A percentile compares a stretch with the other conserved stretches of the same genome.
Evolutionary conservation across 441 rosid genomes (phyloP).

Genomic region (Gossypium davidsonii): DNA sequence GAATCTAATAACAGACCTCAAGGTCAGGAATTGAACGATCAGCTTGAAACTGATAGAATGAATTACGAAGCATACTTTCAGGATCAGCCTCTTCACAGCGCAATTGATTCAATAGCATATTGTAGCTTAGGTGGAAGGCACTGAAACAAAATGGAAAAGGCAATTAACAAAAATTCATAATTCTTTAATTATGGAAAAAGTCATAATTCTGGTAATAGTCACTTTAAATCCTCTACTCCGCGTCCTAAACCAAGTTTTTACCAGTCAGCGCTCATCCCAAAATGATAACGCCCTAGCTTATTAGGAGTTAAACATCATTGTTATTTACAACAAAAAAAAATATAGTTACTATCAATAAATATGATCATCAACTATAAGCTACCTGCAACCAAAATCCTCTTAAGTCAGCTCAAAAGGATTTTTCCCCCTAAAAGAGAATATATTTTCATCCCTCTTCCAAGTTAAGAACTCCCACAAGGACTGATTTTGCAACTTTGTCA

Average conservation of each 20-base stretch:
- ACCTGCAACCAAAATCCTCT: neutral
- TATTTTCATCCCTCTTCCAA: neutral
- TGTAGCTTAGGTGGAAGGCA: constrained; percentile 96
- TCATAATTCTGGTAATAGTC: neutral
- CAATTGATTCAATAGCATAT: constrained; percentile 96
- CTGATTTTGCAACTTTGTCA: neutral
- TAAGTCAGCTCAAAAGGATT: neutral
- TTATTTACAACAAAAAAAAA: neutral
- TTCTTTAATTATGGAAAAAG: neutral
- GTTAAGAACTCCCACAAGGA: neutral
- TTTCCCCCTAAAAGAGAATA: neutral
- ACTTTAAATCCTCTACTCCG: neutral
- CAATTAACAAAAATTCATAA: neutral
- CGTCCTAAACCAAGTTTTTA: neutral
- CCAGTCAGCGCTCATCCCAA: neutral
- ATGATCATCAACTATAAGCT: neutral
- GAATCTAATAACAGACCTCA: constrained; percentile 44
- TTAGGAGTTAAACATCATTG: neutral
- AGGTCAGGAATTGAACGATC: constrained; percentile 89
- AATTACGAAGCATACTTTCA: constrained; percentile 90
- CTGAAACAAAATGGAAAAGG: constrained; percentile 36
- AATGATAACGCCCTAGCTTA: neutral
- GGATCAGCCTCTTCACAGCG: constrained; percentile 94
- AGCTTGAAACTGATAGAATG: constrained; percentile 97
- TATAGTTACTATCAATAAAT: neutral